phyloP scores from a whole-genome alignment of 139 green algal genomes.

The Raphidocelis subcapitata region DNA sequence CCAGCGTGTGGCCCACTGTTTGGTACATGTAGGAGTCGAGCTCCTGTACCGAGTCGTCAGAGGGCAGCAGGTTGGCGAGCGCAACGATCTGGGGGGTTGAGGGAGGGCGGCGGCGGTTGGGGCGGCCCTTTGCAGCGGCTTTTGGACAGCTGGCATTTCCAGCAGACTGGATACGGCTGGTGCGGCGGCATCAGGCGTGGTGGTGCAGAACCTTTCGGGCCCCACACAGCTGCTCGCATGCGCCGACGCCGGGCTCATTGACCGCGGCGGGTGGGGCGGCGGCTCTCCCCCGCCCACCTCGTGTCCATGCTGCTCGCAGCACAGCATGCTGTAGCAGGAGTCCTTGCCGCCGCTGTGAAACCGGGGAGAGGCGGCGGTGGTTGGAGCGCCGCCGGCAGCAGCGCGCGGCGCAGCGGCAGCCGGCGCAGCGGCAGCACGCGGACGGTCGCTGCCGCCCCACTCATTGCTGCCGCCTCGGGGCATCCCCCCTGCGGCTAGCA shows the following conservation, averaged over 20 bases:
- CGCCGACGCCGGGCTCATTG: too few relatives aligned
- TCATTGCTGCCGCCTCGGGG: not conserved
- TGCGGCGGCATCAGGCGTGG: too few relatives aligned
- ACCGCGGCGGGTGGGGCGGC: too few relatives aligned
- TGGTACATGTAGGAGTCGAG: slow-evolving; percentile 96
- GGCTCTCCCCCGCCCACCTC: not conserved
- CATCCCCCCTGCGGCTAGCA: too few relatives aligned
- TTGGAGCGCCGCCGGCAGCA: not conserved
- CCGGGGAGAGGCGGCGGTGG: not conserved
- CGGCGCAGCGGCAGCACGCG: not conserved
- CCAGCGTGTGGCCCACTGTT: slow-evolving; percentile 89
- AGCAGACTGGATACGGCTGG: too few relatives aligned
- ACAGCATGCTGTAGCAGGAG: slow-evolving; percentile 39
- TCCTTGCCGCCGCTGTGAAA: slow-evolving; percentile 41
- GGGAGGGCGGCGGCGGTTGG: too few relatives aligned
- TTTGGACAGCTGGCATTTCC: too few relatives aligned
- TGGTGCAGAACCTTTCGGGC: too few relatives aligned
- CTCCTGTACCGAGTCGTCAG: slow-evolving; percentile 65
- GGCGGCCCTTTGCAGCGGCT: too few relatives aligned
- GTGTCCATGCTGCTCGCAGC: slow-evolving; percentile 31
- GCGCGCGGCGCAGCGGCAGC: not conserved
- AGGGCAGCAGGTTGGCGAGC: slow-evolving; percentile 78
- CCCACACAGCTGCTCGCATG: too few relatives aligned
- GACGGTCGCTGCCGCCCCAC: not conserved
- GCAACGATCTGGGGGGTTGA: slow-evolving; percentile 13